A percentile compares a stretch with the other conserved stretches of the same genome.
Evolutionary conservation across 2,329 filamentous ascomycete species (phyloP).

Genomic region (Fusarium sp.): DNA sequence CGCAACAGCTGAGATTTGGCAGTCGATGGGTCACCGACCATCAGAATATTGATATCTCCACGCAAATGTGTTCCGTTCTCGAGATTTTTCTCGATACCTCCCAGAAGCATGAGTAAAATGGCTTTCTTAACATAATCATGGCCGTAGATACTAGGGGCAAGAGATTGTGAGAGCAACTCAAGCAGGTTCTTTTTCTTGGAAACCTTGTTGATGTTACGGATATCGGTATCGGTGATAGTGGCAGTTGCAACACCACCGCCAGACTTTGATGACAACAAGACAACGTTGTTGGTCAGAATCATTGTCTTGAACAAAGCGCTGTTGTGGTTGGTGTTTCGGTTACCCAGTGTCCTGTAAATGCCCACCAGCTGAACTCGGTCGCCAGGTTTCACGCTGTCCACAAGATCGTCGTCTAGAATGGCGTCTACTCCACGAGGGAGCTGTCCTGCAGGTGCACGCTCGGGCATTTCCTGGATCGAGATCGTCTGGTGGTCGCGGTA

Average conservation of each 20-base stretch:
- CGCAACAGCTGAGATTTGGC: conserved; percentile 98
- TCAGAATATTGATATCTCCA: conserved; percentile 98
- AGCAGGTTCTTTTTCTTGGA: conserved; percentile 95
- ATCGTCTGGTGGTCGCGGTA: conserved; percentile 98
- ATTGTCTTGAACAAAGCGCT: conserved; percentile 96
- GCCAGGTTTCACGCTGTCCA: conserved; percentile 93
- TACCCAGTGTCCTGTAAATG: conserved; percentile 93
- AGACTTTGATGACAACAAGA: conserved; percentile 94
- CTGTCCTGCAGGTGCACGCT: conserved; percentile 93
- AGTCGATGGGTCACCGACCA: conserved; percentile 98
- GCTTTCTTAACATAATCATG: conserved; percentile 99
- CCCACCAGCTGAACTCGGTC: conserved; percentile 98
- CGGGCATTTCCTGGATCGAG: conserved; percentile 99
- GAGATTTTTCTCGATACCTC: conserved; percentile 97
- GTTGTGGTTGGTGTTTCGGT: conserved; percentile 89
- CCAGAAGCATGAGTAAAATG: conserved; percentile 92
- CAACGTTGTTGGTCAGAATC: conserved; percentile 93
- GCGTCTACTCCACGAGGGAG: conserved; percentile 95
- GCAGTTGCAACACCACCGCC: conserved; percentile 93
- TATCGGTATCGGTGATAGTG: conserved; percentile 94
- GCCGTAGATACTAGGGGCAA: conserved; percentile 96
- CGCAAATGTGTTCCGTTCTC: conserved; percentile 98
- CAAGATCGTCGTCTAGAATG: conserved; percentile 94
- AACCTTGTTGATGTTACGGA: conserved; percentile 98
- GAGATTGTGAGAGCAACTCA: conserved; percentile 89